Percentiles rank a stretch among this genome's conserved stretches.
Conservation (phyloP, 176 grass and related monocot species). For the Miscanthus lutarioriparius region DNA sequence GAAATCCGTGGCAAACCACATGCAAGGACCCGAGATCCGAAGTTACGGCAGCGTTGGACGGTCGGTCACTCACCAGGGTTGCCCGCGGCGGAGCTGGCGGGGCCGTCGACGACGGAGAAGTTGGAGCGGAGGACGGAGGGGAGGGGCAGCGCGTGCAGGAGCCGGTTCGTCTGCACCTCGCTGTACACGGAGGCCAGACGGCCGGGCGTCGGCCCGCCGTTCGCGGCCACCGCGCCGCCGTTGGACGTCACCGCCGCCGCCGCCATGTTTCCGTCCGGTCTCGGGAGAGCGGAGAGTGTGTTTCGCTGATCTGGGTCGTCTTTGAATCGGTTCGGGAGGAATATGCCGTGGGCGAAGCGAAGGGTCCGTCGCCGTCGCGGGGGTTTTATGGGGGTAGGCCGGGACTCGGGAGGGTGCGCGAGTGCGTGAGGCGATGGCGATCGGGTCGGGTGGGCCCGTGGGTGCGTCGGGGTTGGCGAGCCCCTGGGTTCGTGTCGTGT, state of each 20-base stretch:
- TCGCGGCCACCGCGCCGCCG: constrained; percentile 34
- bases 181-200: constrained; percentile 81
- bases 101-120: constrained; percentile 63
- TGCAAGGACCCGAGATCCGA: constrained; percentile 16
- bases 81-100: constrained; percentile 73
- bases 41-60: background rate
- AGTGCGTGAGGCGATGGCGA: background rate
- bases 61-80: constrained; percentile 54
- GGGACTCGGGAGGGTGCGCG: too few relatives aligned
- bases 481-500: constrained; percentile 39
- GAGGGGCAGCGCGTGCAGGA: constrained; percentile 78
- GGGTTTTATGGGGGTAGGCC: constrained; percentile 37
- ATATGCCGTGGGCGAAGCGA: constrained; percentile 27
- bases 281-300: constrained; percentile 1
- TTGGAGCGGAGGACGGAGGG: constrained; percentile 65
- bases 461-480: background rate
- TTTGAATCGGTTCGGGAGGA: background rate
- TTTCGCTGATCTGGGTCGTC: background rate
- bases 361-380: background rate
- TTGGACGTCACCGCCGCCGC: constrained; percentile 55
- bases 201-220: constrained; percentile 33
- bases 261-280: constrained; percentile 32
- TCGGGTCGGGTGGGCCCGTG: background rate
- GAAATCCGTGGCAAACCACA: background rate
- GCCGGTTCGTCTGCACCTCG: constrained; percentile 89